Evolutionary conservation across 306 rosid species (phyloP), one percentile per base, ranked within the genome.

Genomic region (Mucuna pruriens): DNA sequence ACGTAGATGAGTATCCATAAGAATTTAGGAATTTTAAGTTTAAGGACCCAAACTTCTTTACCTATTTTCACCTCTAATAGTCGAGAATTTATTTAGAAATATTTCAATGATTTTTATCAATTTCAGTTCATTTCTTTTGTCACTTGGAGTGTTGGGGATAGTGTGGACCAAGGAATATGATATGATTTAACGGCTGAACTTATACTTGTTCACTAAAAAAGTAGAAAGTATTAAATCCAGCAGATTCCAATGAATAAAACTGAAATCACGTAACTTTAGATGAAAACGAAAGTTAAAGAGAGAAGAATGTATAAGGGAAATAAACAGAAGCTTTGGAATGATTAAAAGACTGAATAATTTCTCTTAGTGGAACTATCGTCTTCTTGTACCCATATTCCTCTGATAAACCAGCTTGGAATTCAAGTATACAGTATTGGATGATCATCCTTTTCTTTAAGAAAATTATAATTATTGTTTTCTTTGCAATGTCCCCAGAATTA

Each of bases 351-450:
- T 34, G 60, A 71, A 63, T 76, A 75, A 74, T 42, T 82, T 63
- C 49, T 22, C 49, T 33, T 23, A 55, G 60, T 34, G 62, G 63
- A 26, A n/a, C n/a, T n/a, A n/a, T 54, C 39, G 40, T 75, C 62
- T 61, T 67, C 46, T 80, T 83, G 66, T 65, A 34, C 75, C 73
- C 74, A 31, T 57, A 62, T 67, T 74, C 66, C 52, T 45, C 38
- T 63, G 54, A 29, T n/a, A 45, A 9, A 19, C 57, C 13, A 42
- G 25, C 46, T 67, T 39, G 79, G 78, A 86, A 44, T 52, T 71
- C 75, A 74, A 52, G 40, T 60, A 49, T 49, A 38, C 40, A 34
- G 26, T 39, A 29, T 42, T 67, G 33, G 34, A 68, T 1, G 54
- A 39, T 10, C 34, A 31, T 58, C 36, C 31, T 58, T 68, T 16